Percentiles rank a stretch among this genome's conserved stretches.
phyloP scores from a whole-genome alignment of 2,329 filamentous ascomycete species.

The Cladosporium sp. region DNA sequence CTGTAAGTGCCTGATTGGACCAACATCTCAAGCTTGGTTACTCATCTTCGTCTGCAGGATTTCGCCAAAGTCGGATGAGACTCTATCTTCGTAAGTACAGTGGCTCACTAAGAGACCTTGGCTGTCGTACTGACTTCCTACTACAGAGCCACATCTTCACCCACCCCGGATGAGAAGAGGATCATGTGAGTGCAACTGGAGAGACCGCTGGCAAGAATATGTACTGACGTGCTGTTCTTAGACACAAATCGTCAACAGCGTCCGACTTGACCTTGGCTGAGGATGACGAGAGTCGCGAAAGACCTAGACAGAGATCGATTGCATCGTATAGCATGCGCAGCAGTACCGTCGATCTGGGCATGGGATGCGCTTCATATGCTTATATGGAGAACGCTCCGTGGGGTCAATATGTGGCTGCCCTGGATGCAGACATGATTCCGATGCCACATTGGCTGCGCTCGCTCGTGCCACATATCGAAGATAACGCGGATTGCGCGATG shows the following conservation, averaged over 20 bases:
- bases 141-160: not conserved
- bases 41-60: not conserved
- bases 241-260: not conserved
- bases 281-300: constrained; percentile 33
- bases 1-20: not conserved
- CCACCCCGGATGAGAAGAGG: not conserved
- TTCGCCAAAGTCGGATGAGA: not conserved
- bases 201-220: no score
- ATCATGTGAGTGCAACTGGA: not conserved
- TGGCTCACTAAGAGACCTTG: no score
- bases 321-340: constrained; percentile 37
- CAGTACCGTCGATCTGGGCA: constrained; percentile 56
- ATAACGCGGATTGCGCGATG: constrained; percentile 9
- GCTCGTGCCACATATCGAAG: constrained; percentile 56
- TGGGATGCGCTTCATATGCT: not conserved
- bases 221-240: not conserved
- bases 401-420: constrained; percentile 56
- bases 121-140: not conserved
- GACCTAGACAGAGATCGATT: not conserved
- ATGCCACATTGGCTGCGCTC: constrained; percentile 61
- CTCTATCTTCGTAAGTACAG: constrained; percentile 14
- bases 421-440: constrained; percentile 70
- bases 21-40: not conserved
- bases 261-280: constrained; percentile 27
- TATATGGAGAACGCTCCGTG: constrained; percentile 11